Conservation (phyloP, 2,329 filamentous ascomycete species). For the Graphium sp. region DNA sequence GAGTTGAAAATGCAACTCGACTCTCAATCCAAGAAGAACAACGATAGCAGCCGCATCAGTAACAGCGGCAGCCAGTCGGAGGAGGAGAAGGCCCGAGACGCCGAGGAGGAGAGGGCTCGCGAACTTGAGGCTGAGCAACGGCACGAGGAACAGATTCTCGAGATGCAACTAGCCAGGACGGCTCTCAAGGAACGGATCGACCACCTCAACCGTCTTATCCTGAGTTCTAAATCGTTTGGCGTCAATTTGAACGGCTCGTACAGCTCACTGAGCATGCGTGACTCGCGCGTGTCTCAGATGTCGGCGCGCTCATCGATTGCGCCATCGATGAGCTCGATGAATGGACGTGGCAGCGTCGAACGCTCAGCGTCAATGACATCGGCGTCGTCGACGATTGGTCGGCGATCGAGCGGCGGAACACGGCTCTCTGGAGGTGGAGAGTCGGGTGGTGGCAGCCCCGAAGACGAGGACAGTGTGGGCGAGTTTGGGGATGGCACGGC, state of each 20-base stretch:
- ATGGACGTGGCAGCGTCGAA: constrained; percentile 33
- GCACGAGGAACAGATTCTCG: constrained; percentile 93
- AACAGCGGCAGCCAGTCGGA: constrained; percentile 18
- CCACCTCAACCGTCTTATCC: constrained; percentile 83
- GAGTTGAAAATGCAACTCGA: constrained; percentile 71
- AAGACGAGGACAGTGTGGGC: constrained; percentile 56
- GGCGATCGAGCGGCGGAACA: constrained; percentile 26
- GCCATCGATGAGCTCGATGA: constrained; percentile 34
- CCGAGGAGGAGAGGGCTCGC: constrained; percentile 54
- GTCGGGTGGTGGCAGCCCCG: constrained; percentile 19
- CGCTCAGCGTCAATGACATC: constrained; percentile 54
- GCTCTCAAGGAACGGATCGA: constrained; percentile 95
- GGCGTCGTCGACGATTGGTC: constrained; percentile 39
- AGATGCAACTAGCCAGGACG: constrained; percentile 93
- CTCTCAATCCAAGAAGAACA: constrained; percentile 50
- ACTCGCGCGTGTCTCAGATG: constrained; percentile 45
- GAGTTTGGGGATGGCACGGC: constrained; percentile 80
- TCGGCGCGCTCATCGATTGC: constrained; percentile 53
- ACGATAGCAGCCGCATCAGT: too few relatives aligned
- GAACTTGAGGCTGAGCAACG: constrained; percentile 70
- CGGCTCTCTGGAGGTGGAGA: constrained; percentile 23
- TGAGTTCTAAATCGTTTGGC: constrained; percentile 89
- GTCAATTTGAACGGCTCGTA: constrained; percentile 68
- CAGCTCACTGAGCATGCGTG: constrained; percentile 45
- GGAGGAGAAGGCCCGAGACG: constrained; percentile 43